Conservation (phyloP, 331 rosid genomes). For the Quercus lobata region DNA sequence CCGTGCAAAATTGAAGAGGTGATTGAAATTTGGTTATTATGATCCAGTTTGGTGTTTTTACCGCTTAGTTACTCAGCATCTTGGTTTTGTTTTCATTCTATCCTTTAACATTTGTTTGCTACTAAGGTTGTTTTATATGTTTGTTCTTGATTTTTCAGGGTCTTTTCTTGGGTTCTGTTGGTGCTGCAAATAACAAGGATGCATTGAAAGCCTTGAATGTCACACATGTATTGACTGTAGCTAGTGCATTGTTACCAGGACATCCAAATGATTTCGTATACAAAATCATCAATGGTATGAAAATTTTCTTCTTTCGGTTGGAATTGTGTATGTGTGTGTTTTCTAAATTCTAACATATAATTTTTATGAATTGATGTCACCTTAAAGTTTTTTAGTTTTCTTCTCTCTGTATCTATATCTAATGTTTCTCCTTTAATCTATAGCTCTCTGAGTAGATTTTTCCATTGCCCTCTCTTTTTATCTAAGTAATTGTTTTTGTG, state of each 20-base stretch:
- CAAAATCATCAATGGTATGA: slow-evolving; percentile 55
- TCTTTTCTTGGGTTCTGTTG: slow-evolving; percentile 76
- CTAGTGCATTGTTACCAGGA: slow-evolving; percentile 42
- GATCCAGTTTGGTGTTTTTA: neutral
- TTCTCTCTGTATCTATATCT: neutral
- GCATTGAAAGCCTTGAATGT: slow-evolving; percentile 50
- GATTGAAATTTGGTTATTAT: neutral
- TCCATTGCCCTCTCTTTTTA: neutral
- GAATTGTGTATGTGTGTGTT: neutral
- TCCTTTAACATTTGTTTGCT: neutral
- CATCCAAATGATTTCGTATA: slow-evolving; percentile 59
- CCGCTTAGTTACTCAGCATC: neutral
- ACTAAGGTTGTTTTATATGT: neutral
- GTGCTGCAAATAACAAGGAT: slow-evolving; percentile 55
- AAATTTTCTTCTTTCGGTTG: neutral
- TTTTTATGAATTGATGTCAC: no score
- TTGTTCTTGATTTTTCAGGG: slow-evolving; percentile 39
- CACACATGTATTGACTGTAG: slow-evolving; percentile 72
- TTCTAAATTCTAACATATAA: neutral
- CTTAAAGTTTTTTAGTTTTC: neutral
- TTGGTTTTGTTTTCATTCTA: neutral
- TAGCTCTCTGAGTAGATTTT: neutral
- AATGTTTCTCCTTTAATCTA: neutral
- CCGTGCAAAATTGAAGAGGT: slow-evolving; percentile 80
- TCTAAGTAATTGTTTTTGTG: neutral